A percentile compares a stretch with the other conserved stretches of the same genome.
Evolutionary conservation across 352 stramenopile genomes (phyloP).

Genomic region (Globisporangium alternatum): DNA sequence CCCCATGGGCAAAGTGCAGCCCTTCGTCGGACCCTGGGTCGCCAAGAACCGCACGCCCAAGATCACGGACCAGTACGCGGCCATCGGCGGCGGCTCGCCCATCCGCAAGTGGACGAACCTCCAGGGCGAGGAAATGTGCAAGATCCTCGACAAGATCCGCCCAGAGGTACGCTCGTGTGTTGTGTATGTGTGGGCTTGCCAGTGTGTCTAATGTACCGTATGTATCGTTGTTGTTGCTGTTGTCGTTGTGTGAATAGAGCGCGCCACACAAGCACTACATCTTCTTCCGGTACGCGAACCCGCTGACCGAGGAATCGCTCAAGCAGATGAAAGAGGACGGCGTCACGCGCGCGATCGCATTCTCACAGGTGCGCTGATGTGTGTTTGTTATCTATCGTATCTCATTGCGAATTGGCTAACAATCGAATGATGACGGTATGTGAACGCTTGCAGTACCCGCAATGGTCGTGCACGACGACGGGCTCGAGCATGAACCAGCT

Average conservation of each 20-base stretch:
- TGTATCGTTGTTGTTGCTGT: background rate
- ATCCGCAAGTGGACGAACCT: slow-evolving; percentile 97
- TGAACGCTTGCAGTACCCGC: slow-evolving; percentile 82
- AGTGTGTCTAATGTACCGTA: background rate
- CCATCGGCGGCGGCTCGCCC: slow-evolving; percentile 97
- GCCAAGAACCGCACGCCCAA: slow-evolving; percentile 91
- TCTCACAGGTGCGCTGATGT: slow-evolving; percentile 78
- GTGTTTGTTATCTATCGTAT: background rate
- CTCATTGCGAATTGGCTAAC: background rate
- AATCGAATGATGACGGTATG: background rate
- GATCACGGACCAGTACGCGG: slow-evolving; percentile 94
- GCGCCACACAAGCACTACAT: slow-evolving; percentile 95
- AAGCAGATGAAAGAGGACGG: slow-evolving; percentile 93
- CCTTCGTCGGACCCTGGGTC: slow-evolving; percentile 75
- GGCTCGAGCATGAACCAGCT: slow-evolving; percentile 94
- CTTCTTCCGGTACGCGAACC: slow-evolving; percentile 98
- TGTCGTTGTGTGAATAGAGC: slow-evolving; percentile 30
- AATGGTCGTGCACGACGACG: slow-evolving; percentile 98
- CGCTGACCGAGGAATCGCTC: slow-evolving; percentile 96
- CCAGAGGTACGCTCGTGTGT: slow-evolving; percentile 45
- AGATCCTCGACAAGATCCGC: slow-evolving; percentile 88
- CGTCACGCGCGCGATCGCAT: slow-evolving; percentile 94
- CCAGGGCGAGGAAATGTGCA: slow-evolving; percentile 91
- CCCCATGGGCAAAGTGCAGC: slow-evolving; percentile 90
- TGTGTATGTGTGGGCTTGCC: background rate